Percentiles rank a stretch among this genome's conserved stretches.
These are phyloP conservation scores for Lumnitzera racemosa DNA, from an alignment of 345 rosid genomes.

Conservation along the genomic window DNA sequence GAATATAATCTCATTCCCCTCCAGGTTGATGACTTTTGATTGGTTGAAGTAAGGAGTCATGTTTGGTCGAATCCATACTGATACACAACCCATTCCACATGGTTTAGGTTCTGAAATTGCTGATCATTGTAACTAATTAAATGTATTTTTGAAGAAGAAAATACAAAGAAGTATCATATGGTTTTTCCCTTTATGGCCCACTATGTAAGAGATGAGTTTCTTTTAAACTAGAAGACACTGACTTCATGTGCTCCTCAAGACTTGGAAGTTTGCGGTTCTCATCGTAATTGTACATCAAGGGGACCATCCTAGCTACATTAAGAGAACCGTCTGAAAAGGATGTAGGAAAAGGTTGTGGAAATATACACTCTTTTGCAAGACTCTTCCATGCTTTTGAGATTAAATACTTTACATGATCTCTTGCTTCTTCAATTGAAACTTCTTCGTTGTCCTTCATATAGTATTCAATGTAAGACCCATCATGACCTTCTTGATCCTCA, in stretches of 20 bases:
- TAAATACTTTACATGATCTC: constrained; percentile 20
- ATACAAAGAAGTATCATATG: too few species aligned
- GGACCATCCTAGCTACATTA: constrained; percentile 48
- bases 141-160: too few species aligned
- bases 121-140: too few species aligned
- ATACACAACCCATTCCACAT: too few species aligned
- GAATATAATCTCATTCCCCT: too few species aligned
- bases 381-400: constrained; percentile 53
- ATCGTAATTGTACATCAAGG: constrained; percentile 45
- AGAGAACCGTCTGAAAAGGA: constrained; percentile 27
- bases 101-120: too few species aligned
- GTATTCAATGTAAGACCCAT: constrained; percentile 54
- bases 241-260: constrained; percentile 27
- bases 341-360: constrained; percentile 24
- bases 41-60: too few species aligned
- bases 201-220: too few species aligned
- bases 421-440: constrained; percentile 20
- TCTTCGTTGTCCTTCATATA: constrained; percentile 36
- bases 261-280: constrained; percentile 27
- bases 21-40: too few species aligned
- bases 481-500: constrained; percentile 22
- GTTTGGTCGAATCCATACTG: too few species aligned
- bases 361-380: constrained; percentile 40
- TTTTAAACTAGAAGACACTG: neutral
- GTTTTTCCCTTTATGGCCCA: too few species aligned